phyloP scores from a whole-genome alignment of 2,329 filamentous ascomycete genomes.

The Dryadomyces sulphureus region DNA sequence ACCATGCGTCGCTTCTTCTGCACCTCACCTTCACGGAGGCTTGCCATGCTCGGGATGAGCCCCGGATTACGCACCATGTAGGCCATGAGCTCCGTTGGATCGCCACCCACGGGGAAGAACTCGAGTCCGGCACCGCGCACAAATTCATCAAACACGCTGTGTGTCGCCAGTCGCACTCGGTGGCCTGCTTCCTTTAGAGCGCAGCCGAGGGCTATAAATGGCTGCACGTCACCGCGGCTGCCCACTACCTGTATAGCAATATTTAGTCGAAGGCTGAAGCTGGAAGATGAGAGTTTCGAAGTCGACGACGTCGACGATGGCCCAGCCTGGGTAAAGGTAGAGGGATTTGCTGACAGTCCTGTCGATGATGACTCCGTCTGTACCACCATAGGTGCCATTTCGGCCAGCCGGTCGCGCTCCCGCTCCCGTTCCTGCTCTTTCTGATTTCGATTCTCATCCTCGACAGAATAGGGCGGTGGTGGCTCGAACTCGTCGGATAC shows the following conservation, averaged over 20 bases:
- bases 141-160: slow-evolving; percentile 51
- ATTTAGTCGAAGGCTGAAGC: slow-evolving; percentile 28
- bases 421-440: too few relatives aligned
- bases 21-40: slow-evolving; percentile 53
- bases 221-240: slow-evolving; percentile 60
- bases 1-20: slow-evolving; percentile 60
- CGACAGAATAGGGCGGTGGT: not conserved
- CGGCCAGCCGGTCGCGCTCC: not conserved
- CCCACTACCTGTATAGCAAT: slow-evolving; percentile 63
- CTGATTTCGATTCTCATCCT: not conserved
- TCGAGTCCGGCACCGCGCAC: slow-evolving; percentile 57
- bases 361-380: not conserved
- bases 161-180: slow-evolving; percentile 58
- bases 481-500: not conserved
- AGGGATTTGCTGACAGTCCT: not conserved
- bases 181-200: slow-evolving; percentile 53
- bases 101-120: slow-evolving; percentile 61
- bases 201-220: slow-evolving; percentile 56
- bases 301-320: not conserved
- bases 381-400: not conserved
- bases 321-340: not conserved
- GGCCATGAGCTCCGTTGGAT: slow-evolving; percentile 63
- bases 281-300: not conserved
- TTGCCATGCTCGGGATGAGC: slow-evolving; percentile 67
- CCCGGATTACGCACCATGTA: slow-evolving; percentile 87